Evolutionary conservation across 2,329 filamentous ascomycete genomes (phyloP).

Genomic region (Gyromitra esculenta): DNA sequence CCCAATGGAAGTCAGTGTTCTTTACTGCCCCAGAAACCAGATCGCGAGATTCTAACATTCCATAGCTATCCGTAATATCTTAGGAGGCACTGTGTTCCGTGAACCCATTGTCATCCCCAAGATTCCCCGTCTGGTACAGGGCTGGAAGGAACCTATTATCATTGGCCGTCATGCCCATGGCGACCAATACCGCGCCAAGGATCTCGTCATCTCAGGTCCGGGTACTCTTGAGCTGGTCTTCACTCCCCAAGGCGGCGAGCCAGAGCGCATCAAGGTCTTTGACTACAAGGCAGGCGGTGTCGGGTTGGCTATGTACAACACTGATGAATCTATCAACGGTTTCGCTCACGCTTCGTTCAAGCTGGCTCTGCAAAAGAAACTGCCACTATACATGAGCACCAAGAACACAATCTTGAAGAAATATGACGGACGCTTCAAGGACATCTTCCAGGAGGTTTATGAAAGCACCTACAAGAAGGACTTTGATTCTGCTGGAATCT

Average conservation of each 20-base stretch:
- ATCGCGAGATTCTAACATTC: slow-evolving; percentile 2
- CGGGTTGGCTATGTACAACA: slow-evolving; percentile 97
- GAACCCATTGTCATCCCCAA: slow-evolving; percentile 96
- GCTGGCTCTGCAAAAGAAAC: slow-evolving; percentile 83
- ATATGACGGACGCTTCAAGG: slow-evolving; percentile 98
- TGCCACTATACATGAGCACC: slow-evolving; percentile 99
- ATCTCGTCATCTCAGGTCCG: slow-evolving; percentile 80
- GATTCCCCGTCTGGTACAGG: slow-evolving; percentile 90
- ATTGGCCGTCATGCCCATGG: slow-evolving; percentile 98
- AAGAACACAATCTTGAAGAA: slow-evolving; percentile 99
- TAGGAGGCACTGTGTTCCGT: slow-evolving; percentile 96
- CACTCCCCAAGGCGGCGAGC: slow-evolving; percentile 82
- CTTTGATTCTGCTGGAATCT: slow-evolving; percentile 91
- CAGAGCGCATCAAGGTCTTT: slow-evolving; percentile 87
- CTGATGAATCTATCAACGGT: slow-evolving; percentile 89
- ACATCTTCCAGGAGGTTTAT: slow-evolving; percentile 98
- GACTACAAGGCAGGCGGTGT: slow-evolving; percentile 90
- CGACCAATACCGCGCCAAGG: slow-evolving; percentile 98
- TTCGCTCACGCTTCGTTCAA: slow-evolving; percentile 98
- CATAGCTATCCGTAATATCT: slow-evolving; percentile 71
- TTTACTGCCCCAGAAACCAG: neutral
- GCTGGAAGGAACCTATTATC: slow-evolving; percentile 99
- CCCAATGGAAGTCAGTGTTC: slow-evolving; percentile 80
- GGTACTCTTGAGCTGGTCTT: slow-evolving; percentile 95
- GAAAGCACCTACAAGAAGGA: slow-evolving; percentile 84